These are phyloP conservation scores for Centaurea solstitialis DNA, from an alignment of 129 eudicot species.

Conservation along the genomic window DNA sequence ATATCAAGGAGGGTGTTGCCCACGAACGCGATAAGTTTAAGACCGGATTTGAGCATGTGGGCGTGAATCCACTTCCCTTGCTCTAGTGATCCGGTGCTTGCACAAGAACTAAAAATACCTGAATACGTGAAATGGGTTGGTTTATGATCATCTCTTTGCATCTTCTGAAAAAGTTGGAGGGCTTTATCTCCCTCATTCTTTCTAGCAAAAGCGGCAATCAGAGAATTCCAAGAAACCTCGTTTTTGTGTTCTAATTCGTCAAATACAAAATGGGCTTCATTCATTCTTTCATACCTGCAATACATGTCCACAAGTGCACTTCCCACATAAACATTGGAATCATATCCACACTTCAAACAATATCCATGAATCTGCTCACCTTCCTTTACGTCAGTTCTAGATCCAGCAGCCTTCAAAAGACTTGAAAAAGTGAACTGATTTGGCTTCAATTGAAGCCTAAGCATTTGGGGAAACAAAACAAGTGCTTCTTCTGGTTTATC, in stretches of 20 bases:
- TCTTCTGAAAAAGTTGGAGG: slow-evolving; percentile 48
- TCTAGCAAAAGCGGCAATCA: slow-evolving; percentile 75
- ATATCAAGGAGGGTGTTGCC: slow-evolving; percentile 85
- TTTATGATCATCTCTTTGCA: slow-evolving; percentile 50
- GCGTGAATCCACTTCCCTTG: slow-evolving; percentile 88
- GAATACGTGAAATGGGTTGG: slow-evolving; percentile 77
- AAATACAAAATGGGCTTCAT: slow-evolving; percentile 54
- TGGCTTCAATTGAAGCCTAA: slow-evolving; percentile 54
- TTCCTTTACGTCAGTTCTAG: slow-evolving; percentile 35
- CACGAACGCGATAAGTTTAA: slow-evolving; percentile 58
- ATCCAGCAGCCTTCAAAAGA: slow-evolving; percentile 68
- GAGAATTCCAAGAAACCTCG: slow-evolving; percentile 84
- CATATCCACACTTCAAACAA: slow-evolving; percentile 50
- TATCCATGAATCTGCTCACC: slow-evolving; percentile 53
- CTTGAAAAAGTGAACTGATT: slow-evolving; percentile 78
- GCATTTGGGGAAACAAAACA: slow-evolving; percentile 47
- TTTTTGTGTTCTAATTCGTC: slow-evolving; percentile 48
- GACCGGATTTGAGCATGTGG: slow-evolving; percentile 66
- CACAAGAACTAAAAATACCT: slow-evolving; percentile 67
- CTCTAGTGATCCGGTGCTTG: slow-evolving; percentile 70
- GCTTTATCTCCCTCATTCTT: slow-evolving; percentile 67
- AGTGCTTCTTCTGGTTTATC: slow-evolving; percentile 51
- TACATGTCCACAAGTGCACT: slow-evolving; percentile 83
- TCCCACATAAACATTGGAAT: slow-evolving; percentile 67
- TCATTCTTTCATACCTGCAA: slow-evolving; percentile 58